Conservation (phyloP, 108 stramenopile species). For the Mayamaea pseudoterrestris region DNA sequence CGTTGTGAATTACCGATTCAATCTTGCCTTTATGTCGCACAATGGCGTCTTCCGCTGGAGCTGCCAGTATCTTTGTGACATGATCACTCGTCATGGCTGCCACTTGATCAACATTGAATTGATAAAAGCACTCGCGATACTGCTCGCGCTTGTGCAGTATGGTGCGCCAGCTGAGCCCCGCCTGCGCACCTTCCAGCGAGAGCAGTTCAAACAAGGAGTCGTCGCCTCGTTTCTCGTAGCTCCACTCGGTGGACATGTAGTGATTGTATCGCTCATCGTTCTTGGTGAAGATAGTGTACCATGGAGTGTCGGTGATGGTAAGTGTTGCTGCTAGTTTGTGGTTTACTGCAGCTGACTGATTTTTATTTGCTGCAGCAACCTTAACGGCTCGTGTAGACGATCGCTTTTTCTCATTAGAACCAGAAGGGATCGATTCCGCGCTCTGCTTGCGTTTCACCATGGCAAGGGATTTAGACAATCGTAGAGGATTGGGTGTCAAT, state of each 20-base stretch:
- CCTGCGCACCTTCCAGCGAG: constrained; percentile 52
- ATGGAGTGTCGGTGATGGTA: too few species aligned
- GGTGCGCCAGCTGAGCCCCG: constrained; percentile 63
- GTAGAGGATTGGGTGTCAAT: too few species aligned
- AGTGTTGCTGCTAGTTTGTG: too few species aligned
- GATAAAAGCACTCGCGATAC: constrained; percentile 35
- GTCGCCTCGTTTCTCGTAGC: constrained; percentile 40
- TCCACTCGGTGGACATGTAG: constrained; percentile 56
- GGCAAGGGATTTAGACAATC: too few species aligned
- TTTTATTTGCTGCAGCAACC: too few species aligned
- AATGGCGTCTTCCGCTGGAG: constrained; percentile 13
- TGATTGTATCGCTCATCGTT: constrained; percentile 31
- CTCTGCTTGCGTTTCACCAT: too few species aligned
- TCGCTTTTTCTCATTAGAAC: too few species aligned
- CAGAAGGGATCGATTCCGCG: too few species aligned
- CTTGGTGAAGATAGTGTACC: constrained; percentile 37
- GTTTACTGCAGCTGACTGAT: too few species aligned
- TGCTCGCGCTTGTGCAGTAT: constrained; percentile 54
- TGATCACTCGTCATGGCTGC: constrained; percentile 30
- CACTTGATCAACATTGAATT: constrained; percentile 51
- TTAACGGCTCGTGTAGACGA: too few species aligned
- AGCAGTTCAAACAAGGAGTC: constrained; percentile 51
- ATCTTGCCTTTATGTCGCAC: constrained; percentile 52
- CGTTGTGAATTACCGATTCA: constrained; percentile 39
- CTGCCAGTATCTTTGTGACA: constrained; percentile 20